Percentiles rank a stretch among this genome's conserved stretches.
phyloP scores from a whole-genome alignment of 768 basidiomycete species.

The Tulasnella calospora region DNA sequence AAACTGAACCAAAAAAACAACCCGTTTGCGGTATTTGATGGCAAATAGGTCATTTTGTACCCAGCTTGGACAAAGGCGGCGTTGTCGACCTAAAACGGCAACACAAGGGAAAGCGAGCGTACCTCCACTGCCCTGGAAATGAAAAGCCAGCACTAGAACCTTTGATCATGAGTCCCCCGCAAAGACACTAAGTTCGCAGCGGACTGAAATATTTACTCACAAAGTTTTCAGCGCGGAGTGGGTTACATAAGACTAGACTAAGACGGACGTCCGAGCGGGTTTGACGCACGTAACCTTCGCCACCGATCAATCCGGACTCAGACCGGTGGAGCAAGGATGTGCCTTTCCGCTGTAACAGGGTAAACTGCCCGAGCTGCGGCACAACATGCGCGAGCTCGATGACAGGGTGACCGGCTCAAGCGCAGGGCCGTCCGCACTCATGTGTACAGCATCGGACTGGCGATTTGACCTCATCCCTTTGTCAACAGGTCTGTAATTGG shows the following conservation, averaged over 20 bases:
- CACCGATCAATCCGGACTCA: background rate
- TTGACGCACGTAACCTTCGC: background rate
- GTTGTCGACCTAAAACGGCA: background rate
- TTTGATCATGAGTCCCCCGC: background rate
- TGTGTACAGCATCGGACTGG: background rate
- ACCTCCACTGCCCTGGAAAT: background rate
- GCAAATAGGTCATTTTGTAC: background rate
- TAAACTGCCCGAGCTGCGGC: background rate
- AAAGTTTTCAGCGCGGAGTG: background rate
- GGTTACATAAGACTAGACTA: background rate
- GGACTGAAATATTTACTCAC: background rate
- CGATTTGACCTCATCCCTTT: background rate
- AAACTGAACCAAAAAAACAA: background rate
- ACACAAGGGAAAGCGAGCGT: background rate
- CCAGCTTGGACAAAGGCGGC: background rate
- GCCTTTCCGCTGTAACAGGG: background rate
- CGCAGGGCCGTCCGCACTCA: background rate
- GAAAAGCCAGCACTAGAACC: background rate
- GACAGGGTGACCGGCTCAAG: background rate
- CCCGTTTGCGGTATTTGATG: background rate
- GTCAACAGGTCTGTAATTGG: background rate
- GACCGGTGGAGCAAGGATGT: background rate
- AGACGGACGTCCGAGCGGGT: background rate
- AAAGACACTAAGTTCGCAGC: background rate
- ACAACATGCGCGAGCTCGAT: background rate